These are phyloP conservation scores for Rubus idaeus DNA, from an alignment of 306 rosid species.

Conservation along the genomic window DNA sequence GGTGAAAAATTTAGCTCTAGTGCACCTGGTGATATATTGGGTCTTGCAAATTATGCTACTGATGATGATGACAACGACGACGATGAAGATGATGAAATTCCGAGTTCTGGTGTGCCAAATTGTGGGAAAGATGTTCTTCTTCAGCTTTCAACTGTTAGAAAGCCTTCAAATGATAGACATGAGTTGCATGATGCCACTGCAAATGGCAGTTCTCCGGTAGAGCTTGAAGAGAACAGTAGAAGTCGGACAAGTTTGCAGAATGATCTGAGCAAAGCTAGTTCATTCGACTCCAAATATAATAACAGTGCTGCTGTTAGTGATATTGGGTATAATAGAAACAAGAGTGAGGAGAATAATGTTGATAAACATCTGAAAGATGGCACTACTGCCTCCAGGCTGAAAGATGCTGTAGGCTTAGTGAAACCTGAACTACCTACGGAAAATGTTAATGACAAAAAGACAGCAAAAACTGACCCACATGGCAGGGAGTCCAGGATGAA, in stretches of 20 bases:
- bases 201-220: slow-evolving; percentile 40
- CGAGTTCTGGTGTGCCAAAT: slow-evolving; percentile 48
- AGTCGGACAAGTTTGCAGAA: slow-evolving; percentile 31
- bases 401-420: slow-evolving; percentile 28
- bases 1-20: slow-evolving; percentile 61
- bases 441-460: slow-evolving; percentile 32
- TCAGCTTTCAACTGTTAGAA: slow-evolving; percentile 38
- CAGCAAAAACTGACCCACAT: slow-evolving; percentile 35
- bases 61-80: slow-evolving; percentile 48
- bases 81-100: slow-evolving; percentile 60
- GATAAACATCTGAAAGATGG: slow-evolving; percentile 42
- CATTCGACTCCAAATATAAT: slow-evolving; percentile 29
- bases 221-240: slow-evolving; percentile 37
- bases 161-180: slow-evolving; percentile 28
- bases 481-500: slow-evolving; percentile 49
- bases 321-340: slow-evolving; percentile 24
- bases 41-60: slow-evolving; percentile 93
- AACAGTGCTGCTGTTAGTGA: slow-evolving; percentile 19
- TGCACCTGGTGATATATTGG: slow-evolving; percentile 84
- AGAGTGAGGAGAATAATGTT: slow-evolving; percentile 35
- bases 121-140: slow-evolving; percentile 34
- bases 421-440: slow-evolving; percentile 46
- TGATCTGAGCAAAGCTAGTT: slow-evolving; percentile 37
- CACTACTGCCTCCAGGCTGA: slow-evolving; percentile 40
- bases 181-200: slow-evolving; percentile 31